A percentile compares a stretch with the other conserved stretches of the same genome.
phyloP scores from a whole-genome alignment of 2,329 filamentous ascomycete genomes.

The Zymoseptoria passerinii region DNA sequence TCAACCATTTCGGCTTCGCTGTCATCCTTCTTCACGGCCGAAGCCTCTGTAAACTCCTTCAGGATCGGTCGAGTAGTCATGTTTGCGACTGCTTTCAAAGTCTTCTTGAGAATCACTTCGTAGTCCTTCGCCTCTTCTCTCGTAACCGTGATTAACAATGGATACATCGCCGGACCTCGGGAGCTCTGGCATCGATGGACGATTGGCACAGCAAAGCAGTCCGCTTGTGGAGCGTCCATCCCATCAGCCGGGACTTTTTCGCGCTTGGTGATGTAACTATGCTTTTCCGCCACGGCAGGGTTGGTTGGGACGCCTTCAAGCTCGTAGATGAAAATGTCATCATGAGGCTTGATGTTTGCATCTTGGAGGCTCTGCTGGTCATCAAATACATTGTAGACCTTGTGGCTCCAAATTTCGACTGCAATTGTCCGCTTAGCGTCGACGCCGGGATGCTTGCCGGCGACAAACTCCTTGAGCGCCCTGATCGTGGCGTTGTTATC shows the following conservation, averaged over 20 bases:
- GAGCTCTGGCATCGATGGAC: conserved; percentile 51
- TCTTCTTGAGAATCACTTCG: conserved; percentile 68
- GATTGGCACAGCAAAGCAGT: conserved; percentile 62
- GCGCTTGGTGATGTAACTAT: conserved; percentile 30
- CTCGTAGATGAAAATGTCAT: conserved; percentile 66
- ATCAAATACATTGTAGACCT: conserved; percentile 80
- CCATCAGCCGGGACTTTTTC: conserved; percentile 38
- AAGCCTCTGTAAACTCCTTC: conserved; percentile 35
- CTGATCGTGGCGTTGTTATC: conserved; percentile 66
- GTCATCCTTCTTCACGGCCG: not conserved
- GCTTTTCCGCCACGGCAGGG: conserved; percentile 49
- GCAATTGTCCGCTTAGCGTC: conserved; percentile 59
- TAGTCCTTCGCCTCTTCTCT: conserved; percentile 62
- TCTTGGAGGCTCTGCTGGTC: conserved; percentile 63
- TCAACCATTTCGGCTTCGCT: conserved; percentile 7
- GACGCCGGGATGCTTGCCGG: conserved; percentile 45
- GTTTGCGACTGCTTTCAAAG: conserved; percentile 65
- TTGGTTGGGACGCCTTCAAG: conserved; percentile 74
- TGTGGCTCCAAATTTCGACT: conserved; percentile 72
- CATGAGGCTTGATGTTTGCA: conserved; percentile 52
- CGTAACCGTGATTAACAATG: conserved; percentile 64
- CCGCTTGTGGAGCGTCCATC: conserved; percentile 55
- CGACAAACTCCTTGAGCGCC: conserved; percentile 56
- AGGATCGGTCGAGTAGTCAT: conserved; percentile 66
- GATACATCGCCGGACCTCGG: conserved; percentile 33